Evolutionary conservation across 2,329 filamentous ascomycete species (phyloP), one percentile per base, ranked within the genome.

Genomic region (Xylaria sp.): DNA sequence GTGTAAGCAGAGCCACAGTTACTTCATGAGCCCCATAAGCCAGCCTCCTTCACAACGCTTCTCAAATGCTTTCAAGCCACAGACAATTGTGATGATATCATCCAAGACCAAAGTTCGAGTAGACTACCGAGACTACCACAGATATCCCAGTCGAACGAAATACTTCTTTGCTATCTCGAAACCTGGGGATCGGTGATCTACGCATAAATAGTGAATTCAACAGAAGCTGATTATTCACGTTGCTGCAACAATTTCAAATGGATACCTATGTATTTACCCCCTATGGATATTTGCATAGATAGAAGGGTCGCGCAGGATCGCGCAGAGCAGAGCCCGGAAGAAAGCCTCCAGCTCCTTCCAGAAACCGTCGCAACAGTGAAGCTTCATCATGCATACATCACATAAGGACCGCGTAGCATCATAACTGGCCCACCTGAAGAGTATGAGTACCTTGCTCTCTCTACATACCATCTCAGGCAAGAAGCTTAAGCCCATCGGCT

Each of bases 361-460:
- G n/a, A 51, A 51, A 25, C 49, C 47, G n/a, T 23, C 38, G 21
- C 19, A 2, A 35, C 25, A 17, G 12, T 51, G 33, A 33, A 60
- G 46, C 31, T 19, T 47, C 56, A 51, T 63, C 51, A 56, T 52
- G 14, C 46, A 52, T 56, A 55, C 51, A 56, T 52, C 56, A 60
- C 17, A 37, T 4, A 55, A n/a, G 31, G 25, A 8, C 50, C 15
- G 4, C n/a, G 35, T 19, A 45, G 15, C 25, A 35, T 50, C 21
- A 35, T 15, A 19, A 5, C 7, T 17, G 19, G 31, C 31, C 43
- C 55, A 46, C 45, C 42, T 45, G 21, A 51, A 37, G 25, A 23
- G 25, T 46, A 40, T 14, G 19, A 9, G 9, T 4, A 19, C 15
- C 17, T 17, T 52, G 5, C 15, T 42, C 23, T 47, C 40, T 53